phyloP scores from a whole-genome alignment of 2,329 filamentous ascomycete species.

The Epichloe glyceriae region DNA sequence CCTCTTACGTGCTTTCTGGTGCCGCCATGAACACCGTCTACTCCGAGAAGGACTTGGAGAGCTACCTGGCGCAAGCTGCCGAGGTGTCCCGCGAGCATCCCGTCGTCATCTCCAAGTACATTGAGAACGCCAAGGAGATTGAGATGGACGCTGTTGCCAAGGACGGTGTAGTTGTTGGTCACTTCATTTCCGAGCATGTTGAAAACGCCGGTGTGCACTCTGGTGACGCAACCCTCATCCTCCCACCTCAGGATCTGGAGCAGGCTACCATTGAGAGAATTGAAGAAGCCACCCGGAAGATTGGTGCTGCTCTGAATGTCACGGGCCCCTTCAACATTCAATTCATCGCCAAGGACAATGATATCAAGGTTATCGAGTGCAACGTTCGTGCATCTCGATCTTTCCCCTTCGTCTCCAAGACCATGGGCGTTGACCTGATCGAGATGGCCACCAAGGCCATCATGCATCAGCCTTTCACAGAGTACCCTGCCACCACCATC shows the following conservation, averaged over 20 bases:
- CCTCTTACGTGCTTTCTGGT: slow-evolving; percentile 92
- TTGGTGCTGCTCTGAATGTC: slow-evolving; percentile 84
- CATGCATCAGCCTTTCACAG: slow-evolving; percentile 66
- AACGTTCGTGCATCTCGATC: slow-evolving; percentile 93
- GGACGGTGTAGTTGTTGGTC: slow-evolving; percentile 78
- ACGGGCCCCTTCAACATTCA: slow-evolving; percentile 98
- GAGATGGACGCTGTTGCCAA: slow-evolving; percentile 97
- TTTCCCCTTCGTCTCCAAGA: slow-evolving; percentile 97
- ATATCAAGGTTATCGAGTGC: slow-evolving; percentile 99
- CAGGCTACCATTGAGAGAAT: slow-evolving; percentile 80
- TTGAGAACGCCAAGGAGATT: slow-evolving; percentile 98
- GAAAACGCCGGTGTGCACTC: slow-evolving; percentile 98
- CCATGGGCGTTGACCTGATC: slow-evolving; percentile 94
- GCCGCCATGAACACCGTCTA: slow-evolving; percentile 99
- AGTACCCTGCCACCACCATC: slow-evolving; percentile 68
- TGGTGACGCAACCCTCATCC: slow-evolving; percentile 88
- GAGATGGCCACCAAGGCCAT: slow-evolving; percentile 98
- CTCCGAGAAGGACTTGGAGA: slow-evolving; percentile 81
- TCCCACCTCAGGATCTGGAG: slow-evolving; percentile 88
- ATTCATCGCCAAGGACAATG: slow-evolving; percentile 98
- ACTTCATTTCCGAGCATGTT: slow-evolving; percentile 97
- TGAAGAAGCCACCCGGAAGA: slow-evolving; percentile 90
- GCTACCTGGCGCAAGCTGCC: slow-evolving; percentile 77
- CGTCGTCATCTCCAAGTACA: slow-evolving; percentile 98
- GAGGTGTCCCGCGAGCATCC: slow-evolving; percentile 93